Base-by-base conservation (phyloP, 305 asterid genomes). In the Plantago lanceolata region DNA sequence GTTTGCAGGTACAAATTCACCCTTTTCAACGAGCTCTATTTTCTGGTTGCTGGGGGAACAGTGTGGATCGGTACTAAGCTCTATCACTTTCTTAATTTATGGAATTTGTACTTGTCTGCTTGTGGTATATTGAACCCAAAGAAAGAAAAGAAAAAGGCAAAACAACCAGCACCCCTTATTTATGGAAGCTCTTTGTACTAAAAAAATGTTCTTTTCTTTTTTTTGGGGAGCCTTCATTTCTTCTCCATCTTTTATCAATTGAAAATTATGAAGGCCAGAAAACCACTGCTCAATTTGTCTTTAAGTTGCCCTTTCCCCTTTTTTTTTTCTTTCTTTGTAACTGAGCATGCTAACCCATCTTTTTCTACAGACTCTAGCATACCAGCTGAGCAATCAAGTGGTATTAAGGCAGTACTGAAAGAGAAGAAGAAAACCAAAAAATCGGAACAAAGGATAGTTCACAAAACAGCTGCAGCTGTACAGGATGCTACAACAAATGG, bases 31-130 rank as follows among this genome's bases (percentile, higher is more conserved):
- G 99, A 94, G 89, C 96, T 94, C 49, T 94, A 94, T 73, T 94
- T 94, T 75, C 88, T 94, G 76, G 99, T 94, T 57, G 86, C 97
- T 19, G 99, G 99, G 37, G 99, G 99, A 55, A 94, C 99, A 44
- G 95, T 94, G 61, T 94, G 99, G 99, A 88, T 88, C 21, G 99
- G 99, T 94, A 87, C 54, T 68, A 61, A 52, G 72, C 68, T 71
- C 31, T 57, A 28, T 73, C 6, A 60, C 65, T 63, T 58, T 67
- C 35, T 71, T 72, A 7, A 40, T 4, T 4, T 20, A 37, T 5
- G 19, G 37, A 19, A 9, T 24, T 2, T 24, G 28, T 24, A 3
- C 28, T 24, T 24, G 28, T 24, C 28, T 24, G 28, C 28, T 24
- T 24, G 28, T 24, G 28, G 2, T 24, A 24, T 24, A 24, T 24